Base-by-base conservation (phyloP, 768 basidiomycete species). In the Naganishia antarctica region DNA sequence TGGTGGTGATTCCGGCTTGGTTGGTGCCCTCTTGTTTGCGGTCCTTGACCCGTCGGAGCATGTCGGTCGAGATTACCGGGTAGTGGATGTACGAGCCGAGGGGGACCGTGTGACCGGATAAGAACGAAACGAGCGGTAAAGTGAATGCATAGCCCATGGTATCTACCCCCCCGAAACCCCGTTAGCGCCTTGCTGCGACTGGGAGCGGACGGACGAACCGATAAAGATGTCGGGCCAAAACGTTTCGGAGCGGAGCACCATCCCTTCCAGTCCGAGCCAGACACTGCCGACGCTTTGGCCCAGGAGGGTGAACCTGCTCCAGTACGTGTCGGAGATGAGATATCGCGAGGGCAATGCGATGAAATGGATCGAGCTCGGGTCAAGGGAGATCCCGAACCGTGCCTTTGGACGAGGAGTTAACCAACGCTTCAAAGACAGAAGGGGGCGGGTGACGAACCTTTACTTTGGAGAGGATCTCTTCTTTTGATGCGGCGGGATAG, bases 101-200 rank as follows among this genome's bases (percentile, higher is more conserved):
- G 2, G 89, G 86, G 43, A 90, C 81, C 16, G 80, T 65, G 21
- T 65, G 29, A 0, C 78, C 77, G 16, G 84, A 82, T 1, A 94
- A 71, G 58, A 84, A 77, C 0, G 83, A 78, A 8, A 92, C 86
- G 31, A 88, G 79, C 18, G 87, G 90, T 76, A 90, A 91, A 1
- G 91, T 90, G 73, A 97, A 97, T 0, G 92, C 91, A 70, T 92
- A 96, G 29, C 96, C 96, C 93, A 98, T 98, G 0, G 92, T 91
- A 74, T 99, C 94, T 96, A 69, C 2, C 31, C 15, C 15, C 18
- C 13, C 37, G 26, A 16, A 21, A 5, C 58, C 53, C 51, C 63
- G 68, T 16, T 62, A 48, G 53, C 23, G 15, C 46, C 53, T 13
- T 43, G 25, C 57, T 44, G 26, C n/a, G 57, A n/a, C 45, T 11